Conservation (phyloP, 345 rosid genomes). For the Geranium brycei region DNA sequence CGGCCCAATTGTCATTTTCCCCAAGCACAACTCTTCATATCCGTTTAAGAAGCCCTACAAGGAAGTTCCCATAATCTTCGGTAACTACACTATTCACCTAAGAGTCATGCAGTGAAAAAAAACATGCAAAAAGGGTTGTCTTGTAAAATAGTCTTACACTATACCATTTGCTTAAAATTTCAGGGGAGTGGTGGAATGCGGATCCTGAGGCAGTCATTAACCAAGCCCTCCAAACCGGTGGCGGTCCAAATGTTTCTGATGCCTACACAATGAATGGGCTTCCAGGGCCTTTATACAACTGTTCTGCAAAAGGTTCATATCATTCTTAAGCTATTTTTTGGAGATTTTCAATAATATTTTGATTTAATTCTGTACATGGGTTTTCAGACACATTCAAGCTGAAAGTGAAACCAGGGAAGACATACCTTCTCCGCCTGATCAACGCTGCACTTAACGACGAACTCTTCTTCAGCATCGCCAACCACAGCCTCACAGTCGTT, state of each 20-base stretch:
- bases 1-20: conserved; percentile 65
- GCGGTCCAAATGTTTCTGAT: conserved; percentile 73
- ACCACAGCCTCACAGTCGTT: conserved; percentile 32
- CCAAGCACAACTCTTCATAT: conserved; percentile 44
- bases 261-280: conserved; percentile 67
- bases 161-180: background rate
- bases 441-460: conserved; percentile 45
- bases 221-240: conserved; percentile 62
- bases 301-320: conserved; percentile 43
- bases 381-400: conserved; percentile 28
- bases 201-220: conserved; percentile 57
- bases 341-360: too few relatives aligned
- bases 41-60: conserved; percentile 65
- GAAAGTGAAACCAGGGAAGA: conserved; percentile 38
- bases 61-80: conserved; percentile 59
- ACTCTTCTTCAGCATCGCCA: conserved; percentile 45
- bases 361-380: background rate
- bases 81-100: conserved; percentile 16
- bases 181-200: conserved; percentile 73
- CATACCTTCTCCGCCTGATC: conserved; percentile 32
- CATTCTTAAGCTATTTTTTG: background rate
- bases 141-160: too few relatives aligned
- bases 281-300: conserved; percentile 71
- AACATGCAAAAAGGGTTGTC: too few relatives aligned
- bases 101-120: background rate